Evolutionary conservation across 2,329 filamentous ascomycete species (phyloP), one percentile per base, ranked within the genome.

Genomic region (Penicillium sp.): DNA sequence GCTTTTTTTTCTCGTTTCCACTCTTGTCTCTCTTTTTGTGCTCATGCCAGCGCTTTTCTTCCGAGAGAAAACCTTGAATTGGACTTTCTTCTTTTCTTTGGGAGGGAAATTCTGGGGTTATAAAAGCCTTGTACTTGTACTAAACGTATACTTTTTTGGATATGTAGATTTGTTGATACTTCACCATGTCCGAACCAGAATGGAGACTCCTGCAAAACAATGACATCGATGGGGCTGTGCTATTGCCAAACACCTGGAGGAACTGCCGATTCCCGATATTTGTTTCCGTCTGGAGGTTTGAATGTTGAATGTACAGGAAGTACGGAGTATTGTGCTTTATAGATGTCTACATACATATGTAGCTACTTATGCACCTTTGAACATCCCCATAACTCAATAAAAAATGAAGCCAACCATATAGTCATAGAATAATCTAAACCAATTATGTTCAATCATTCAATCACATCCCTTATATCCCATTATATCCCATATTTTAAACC

Each of bases 211-310:
- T 10, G 4, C 8, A 5, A 13, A 37, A 39, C 6, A 21, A 40
- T 46, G 26, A 32, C 34, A 40, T 46, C 33, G 49, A 56, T 56
- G 57, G 57, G 55, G 52, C 55, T 54, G 51, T 55, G 53, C 41
- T 44, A 52, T 31, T 31, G 47, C 45, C 48, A 42, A 40, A 53
- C 32, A 26, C 22, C 15, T 40, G 26, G 44, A 40, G 44, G 44
- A 21, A 19, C 24, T 32, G 19, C 35, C 44, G 28, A 19, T 40
- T 40, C 6, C 26, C n/a, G 26, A 45, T 45, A 12, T 22, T 39
- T 22, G 2, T 19, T 35, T 22, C n/a, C 13, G 3, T 31, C 21
- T 32, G 34, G 10, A 31, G 28, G 22, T 9, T 26, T 26, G 22
- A 12, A 26, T 13, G 6, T 26, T 17, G 17, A 17, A 17, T 26